A percentile compares a stretch with the other conserved stretches of the same genome.
phyloP scores from a whole-genome alignment of 2,329 filamentous ascomycete species.

The Geosmithia putterillii region DNA sequence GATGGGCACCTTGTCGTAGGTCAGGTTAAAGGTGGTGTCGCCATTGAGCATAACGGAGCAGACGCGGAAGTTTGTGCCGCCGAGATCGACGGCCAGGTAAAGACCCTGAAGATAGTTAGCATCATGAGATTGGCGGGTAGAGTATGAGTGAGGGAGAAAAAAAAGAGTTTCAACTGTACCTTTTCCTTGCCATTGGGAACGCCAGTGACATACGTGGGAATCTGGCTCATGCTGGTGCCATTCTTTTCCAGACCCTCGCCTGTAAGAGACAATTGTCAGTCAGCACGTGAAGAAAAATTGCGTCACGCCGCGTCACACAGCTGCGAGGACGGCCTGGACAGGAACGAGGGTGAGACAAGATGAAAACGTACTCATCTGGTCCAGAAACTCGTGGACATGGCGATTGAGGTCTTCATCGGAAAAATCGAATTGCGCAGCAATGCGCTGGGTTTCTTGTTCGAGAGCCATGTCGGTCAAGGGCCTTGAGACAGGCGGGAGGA shows the following conservation, averaged over 20 bases:
- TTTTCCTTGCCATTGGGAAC: constrained; percentile 97
- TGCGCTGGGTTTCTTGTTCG: constrained; percentile 60
- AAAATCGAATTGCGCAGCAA: constrained; percentile 81
- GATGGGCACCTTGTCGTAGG: constrained; percentile 84
- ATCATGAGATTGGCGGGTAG: background rate
- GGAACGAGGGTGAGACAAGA: background rate
- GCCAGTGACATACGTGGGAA: constrained; percentile 90
- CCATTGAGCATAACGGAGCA: constrained; percentile 91
- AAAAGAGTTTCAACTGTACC: constrained; percentile 32
- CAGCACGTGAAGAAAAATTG: constrained; percentile 1
- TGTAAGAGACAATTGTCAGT: constrained; percentile 17
- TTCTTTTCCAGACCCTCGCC: constrained; percentile 72
- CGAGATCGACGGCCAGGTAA: constrained; percentile 94
- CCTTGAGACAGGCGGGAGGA: constrained; percentile 38
- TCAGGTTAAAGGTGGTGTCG: constrained; percentile 88
- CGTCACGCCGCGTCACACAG: background rate
- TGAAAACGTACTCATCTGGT: constrained; percentile 55
- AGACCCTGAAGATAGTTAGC: constrained; percentile 49
- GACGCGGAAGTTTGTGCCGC: constrained; percentile 95
- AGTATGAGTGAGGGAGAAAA: background rate
- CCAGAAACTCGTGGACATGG: constrained; percentile 74
- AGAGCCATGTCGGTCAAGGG: constrained; percentile 46
- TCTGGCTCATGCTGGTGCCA: constrained; percentile 79
- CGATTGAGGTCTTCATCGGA: constrained; percentile 64
- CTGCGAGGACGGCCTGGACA: too few relatives aligned